Evolutionary conservation across 2,329 filamentous ascomycete genomes (phyloP), one percentile per base, ranked within the genome.

Genomic region (Fusarium musae): DNA sequence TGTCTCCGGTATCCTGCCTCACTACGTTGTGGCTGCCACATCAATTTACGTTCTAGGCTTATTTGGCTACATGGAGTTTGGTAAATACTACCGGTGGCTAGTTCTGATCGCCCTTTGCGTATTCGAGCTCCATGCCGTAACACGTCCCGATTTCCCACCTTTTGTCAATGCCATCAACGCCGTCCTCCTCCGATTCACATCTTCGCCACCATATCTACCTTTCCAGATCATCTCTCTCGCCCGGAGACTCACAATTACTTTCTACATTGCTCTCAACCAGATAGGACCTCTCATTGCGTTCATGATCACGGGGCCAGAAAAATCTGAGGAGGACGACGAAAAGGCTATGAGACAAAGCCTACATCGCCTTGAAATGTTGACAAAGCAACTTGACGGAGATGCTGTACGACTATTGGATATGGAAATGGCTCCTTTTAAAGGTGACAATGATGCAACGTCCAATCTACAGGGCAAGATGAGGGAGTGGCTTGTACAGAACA

Each of bases 401-500:
- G 87, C 92, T 1, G 84, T 85, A 11, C 87, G 92, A 61, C 81
- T 97, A 68, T 84, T 97, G 79, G 91, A 92, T 52, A 86, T 97
- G 80, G 94, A 97, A 78, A 88, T 95, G 81, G 90, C 91, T 59
- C 96, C 96, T 0, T 98, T 95, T 82, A 89, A 87, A 57, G 92
- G 91, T n/a, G 92, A 97, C 78, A 84, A 87, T 40, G 87, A 89
- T 69, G 86, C 86, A n/a, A 84, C 92, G 52, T 85, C 85, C 49
- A 90, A 90, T 43, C 70, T 84, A 21, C 88, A 91, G 70, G 87
- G 87, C 44, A 93, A 92, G 77, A 89, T 98, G 83, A 93, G 92
- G 82, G 93, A 96, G 78, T 97, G 94, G 88, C 85, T 98, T 75
- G 91, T 98, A 57, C 91, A 97, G 81, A 97, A 97, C 79, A 95